These are phyloP conservation scores for Ogataea polymorpha DNA, from an alignment of 805 yeast species.

Conservation along the genomic window DNA sequence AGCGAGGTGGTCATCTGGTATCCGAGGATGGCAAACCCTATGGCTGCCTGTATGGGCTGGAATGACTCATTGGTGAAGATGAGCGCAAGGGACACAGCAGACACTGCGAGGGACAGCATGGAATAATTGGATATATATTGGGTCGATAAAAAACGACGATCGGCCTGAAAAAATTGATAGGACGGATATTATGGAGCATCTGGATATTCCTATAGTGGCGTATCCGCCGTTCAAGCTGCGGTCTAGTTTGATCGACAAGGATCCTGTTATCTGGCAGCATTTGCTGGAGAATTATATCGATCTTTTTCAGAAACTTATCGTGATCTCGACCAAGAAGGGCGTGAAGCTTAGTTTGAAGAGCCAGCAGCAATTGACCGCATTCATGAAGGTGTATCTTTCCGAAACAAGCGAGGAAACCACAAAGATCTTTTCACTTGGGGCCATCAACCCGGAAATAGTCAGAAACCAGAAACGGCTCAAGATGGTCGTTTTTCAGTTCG, in stretches of 20 bases:
- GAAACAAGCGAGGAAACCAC: constrained; percentile 63
- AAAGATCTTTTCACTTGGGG: constrained; percentile 64
- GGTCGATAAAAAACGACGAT: constrained; percentile 2
- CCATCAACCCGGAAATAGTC: constrained; percentile 65
- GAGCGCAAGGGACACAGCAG: constrained; percentile 13
- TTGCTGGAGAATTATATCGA: constrained; percentile 60
- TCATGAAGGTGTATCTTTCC: constrained; percentile 53
- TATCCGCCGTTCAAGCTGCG: constrained; percentile 75
- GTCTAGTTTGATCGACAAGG: constrained; percentile 75
- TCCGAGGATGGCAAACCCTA: constrained; percentile 69
- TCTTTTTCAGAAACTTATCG: constrained; percentile 46
- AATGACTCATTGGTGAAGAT: constrained; percentile 14
- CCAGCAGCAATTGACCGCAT: constrained; percentile 54
- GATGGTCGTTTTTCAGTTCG: constrained; percentile 46
- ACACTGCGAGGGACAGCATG: constrained; percentile 5
- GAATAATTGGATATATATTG: background rate
- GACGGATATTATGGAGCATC: background rate
- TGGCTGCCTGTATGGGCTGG: constrained; percentile 55
- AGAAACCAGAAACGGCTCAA: constrained; percentile 49
- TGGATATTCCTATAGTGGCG: constrained; percentile 57
- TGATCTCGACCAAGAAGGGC: constrained; percentile 24
- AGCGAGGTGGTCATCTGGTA: constrained; percentile 55
- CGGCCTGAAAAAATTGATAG: background rate
- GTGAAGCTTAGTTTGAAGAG: constrained; percentile 47
- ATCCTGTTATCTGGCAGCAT: constrained; percentile 82